Percentiles rank a stretch among this genome's conserved stretches.
These are phyloP conservation scores for Ophiosphaerella narmari DNA, from an alignment of 2,329 filamentous ascomycete species.

Conservation along the genomic window DNA sequence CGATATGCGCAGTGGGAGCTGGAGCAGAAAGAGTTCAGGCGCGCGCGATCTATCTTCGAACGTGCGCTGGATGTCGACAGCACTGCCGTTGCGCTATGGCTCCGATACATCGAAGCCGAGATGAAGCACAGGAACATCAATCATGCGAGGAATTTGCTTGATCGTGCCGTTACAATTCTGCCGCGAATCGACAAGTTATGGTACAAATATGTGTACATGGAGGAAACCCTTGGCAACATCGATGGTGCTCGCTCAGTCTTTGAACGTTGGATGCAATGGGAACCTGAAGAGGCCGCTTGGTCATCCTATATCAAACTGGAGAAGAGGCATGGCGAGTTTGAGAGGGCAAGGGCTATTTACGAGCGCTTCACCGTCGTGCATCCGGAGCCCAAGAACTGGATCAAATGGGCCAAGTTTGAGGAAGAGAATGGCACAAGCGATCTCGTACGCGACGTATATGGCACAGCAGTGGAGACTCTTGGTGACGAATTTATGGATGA, in stretches of 20 bases:
- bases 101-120: constrained; percentile 92
- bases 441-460: constrained; percentile 88
- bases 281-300: constrained; percentile 95
- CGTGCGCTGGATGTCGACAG: constrained; percentile 89
- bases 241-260: constrained; percentile 92
- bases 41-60: constrained; percentile 92
- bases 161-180: constrained; percentile 89
- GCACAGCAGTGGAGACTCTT: constrained; percentile 82
- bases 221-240: constrained; percentile 95
- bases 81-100: constrained; percentile 85
- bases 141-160: constrained; percentile 90
- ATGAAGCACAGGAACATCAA: constrained; percentile 83
- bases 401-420: constrained; percentile 98
- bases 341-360: constrained; percentile 87
- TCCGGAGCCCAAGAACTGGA: constrained; percentile 94
- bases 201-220: constrained; percentile 99
- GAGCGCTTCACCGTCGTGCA: constrained; percentile 89
- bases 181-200: constrained; percentile 94
- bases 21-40: constrained; percentile 94
- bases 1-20: constrained; percentile 97
- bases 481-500: constrained; percentile 97
- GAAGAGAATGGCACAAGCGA: constrained; percentile 94
- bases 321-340: constrained; percentile 91
- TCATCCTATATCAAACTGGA: constrained; percentile 95
- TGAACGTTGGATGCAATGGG: constrained; percentile 98